Conservation (phyloP, 768 basidiomycete species). For the Lactifluus subvellereus region DNA sequence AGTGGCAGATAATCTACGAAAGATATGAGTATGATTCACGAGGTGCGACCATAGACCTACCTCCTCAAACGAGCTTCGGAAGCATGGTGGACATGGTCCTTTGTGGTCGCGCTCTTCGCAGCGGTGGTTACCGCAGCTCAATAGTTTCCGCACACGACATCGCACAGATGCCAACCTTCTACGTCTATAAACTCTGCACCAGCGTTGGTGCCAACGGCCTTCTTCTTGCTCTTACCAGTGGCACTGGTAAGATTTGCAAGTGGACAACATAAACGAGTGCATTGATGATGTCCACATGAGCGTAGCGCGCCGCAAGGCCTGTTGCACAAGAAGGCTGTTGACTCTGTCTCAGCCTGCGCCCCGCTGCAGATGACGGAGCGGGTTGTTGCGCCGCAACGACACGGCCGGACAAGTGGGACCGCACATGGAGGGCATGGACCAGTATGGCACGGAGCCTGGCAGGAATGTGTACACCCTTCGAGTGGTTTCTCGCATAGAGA, state of each 20-base stretch:
- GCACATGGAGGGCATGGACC: slow-evolving; percentile 78
- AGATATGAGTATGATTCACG: background rate
- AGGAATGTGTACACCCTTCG: slow-evolving; percentile 66
- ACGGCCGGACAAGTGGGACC: slow-evolving; percentile 64
- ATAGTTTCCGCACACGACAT: slow-evolving; percentile 65
- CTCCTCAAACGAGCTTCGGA: slow-evolving; percentile 91
- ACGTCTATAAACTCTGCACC: slow-evolving; percentile 47
- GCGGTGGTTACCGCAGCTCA: slow-evolving; percentile 70
- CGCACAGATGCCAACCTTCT: slow-evolving; percentile 77
- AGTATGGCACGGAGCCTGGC: slow-evolving; percentile 63
- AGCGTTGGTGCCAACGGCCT: slow-evolving; percentile 34
- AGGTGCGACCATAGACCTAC: slow-evolving; percentile 33
- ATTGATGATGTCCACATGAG: slow-evolving; percentile 83
- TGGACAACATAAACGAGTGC: slow-evolving; percentile 83
- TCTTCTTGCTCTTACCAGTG: slow-evolving; percentile 54
- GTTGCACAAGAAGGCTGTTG: slow-evolving; percentile 69
- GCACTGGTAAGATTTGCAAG: slow-evolving; percentile 55
- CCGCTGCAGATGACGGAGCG: slow-evolving; percentile 49
- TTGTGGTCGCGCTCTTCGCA: slow-evolving; percentile 81
- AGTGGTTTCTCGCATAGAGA: slow-evolving; percentile 61
- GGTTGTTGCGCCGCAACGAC: slow-evolving; percentile 77
- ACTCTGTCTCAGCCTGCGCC: slow-evolving; percentile 32
- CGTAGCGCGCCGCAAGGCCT: slow-evolving; percentile 71
- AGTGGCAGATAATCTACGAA: slow-evolving; percentile 65
- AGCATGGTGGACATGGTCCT: slow-evolving; percentile 75